Evolutionary conservation across 352 stramenopile genomes (phyloP).

Genomic region (Globisporangium acanthophoron): DNA sequence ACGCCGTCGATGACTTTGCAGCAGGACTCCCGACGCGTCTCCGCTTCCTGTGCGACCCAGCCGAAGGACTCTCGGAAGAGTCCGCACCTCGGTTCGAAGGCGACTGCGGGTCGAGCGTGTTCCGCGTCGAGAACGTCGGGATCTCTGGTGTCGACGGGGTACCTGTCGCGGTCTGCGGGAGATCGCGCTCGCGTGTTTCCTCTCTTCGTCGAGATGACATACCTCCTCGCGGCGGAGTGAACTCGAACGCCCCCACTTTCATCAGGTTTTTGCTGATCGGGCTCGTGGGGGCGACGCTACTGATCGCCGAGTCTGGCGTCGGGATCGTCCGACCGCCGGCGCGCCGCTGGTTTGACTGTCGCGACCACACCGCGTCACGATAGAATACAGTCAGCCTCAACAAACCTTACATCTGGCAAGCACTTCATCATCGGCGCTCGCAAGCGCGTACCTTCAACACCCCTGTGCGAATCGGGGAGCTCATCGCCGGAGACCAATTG

Average conservation of each 20-base stretch:
- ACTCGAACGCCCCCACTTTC: conserved; percentile 78
- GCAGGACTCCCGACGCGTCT: conserved; percentile 23
- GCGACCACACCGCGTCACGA: background rate
- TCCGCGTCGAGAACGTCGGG: conserved; percentile 54
- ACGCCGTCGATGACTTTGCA: conserved; percentile 25
- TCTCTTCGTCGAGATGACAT: conserved; percentile 21
- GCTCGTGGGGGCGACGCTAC: conserved; percentile 57
- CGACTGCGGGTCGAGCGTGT: conserved; percentile 14
- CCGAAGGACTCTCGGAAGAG: conserved; percentile 15
- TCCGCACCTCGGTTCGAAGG: background rate
- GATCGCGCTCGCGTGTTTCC: conserved; percentile 3
- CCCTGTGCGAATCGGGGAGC: conserved; percentile 43
- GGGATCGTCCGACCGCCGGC: conserved; percentile 17
- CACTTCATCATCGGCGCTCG: background rate
- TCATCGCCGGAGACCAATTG: conserved; percentile 52
- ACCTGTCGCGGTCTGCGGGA: conserved; percentile 15
- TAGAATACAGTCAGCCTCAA: background rate
- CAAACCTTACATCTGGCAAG: background rate
- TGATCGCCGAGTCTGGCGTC: conserved; percentile 66
- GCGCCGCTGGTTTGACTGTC: conserved; percentile 14
- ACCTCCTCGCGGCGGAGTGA: conserved; percentile 42
- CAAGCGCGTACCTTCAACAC: conserved; percentile 33
- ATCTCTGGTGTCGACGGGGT: conserved; percentile 41
- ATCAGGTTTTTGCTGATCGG: conserved; percentile 78
- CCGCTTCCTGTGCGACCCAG: conserved; percentile 37